Conservation (phyloP, 345 rosid genomes). For the Eucalyptus microcorys region DNA sequence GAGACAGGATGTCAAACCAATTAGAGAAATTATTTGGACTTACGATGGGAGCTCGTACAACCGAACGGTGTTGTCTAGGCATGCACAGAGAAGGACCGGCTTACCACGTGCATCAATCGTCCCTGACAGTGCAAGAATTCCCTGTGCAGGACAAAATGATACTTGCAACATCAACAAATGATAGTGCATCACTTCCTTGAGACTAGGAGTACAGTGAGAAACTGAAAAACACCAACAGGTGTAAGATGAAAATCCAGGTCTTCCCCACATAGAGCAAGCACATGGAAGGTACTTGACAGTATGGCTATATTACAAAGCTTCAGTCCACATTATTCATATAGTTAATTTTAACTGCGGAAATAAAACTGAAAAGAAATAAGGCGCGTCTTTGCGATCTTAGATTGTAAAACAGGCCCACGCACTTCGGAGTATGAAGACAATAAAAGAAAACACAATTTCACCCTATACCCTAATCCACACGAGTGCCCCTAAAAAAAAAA, state of each 20-base stretch:
- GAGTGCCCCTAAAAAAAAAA: accelerated
- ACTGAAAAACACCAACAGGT: neutral
- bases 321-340: neutral
- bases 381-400: neutral
- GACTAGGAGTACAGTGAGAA: neutral
- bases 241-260: neutral
- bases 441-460: neutral
- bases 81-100: constrained; percentile 32
- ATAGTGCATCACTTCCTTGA: neutral
- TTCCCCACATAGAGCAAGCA: neutral
- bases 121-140: constrained; percentile 23
- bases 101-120: constrained; percentile 21
- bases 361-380: neutral
- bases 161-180: neutral
- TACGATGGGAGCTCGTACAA: constrained; percentile 38
- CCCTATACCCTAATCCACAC: neutral
- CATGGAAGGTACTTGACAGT: neutral
- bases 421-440: accelerated
- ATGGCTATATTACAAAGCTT: neutral
- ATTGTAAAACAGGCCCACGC: neutral
- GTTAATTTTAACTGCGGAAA: neutral
- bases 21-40: neutral
- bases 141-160: constrained; percentile 2
- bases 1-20: neutral
- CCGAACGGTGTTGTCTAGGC: constrained; percentile 15